Evolutionary conservation across 352 stramenopile genomes (phyloP), one percentile per base, ranked within the genome.

Genomic region (Phytopythium litorale): DNA sequence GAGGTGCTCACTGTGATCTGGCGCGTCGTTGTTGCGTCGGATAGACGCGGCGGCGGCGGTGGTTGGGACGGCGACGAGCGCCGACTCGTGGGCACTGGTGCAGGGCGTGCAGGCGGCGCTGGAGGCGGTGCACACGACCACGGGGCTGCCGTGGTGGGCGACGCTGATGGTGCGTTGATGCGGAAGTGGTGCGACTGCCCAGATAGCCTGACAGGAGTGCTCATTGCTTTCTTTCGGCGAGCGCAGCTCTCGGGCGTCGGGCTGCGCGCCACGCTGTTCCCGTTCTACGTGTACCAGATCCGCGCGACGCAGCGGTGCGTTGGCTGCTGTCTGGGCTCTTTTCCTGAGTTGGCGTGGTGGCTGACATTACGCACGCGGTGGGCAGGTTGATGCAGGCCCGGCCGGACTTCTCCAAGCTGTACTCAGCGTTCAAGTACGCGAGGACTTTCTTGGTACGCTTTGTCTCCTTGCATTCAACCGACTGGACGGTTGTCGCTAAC

Each of bases 71-170:
- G 48, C 60, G 13, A 64, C 67, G 12, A 58, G 66, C 19, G n/a
- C 69, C n/a, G 75, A 84, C 48, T 67, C 72, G 19, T 81, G 63
- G 72, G 64, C 58, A 18, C 46, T 91, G 13, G 81, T 92, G 15
- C 78, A 91, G 52, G 75, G 63, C 28, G 77, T 87, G 48, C 84
- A 92, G 55, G 66, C 72, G 21, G 52, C 75, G 49, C 72, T 92
- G 28, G 84, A 92, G 48, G 62, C 67, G 18, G 71, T 92, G 28
- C 84, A 92, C 71, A 71, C 57, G 50, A 79, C 76, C 21, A 89
- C 79, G 25, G 84, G 84, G 3, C 62, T 92, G 64, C 84, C 84
- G 1, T 92, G 84, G 84, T 92, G 84, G 84, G 78, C 84, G 9
- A 89, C 81, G 33, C 70, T 92, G 19, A 61, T 76, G 57, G 81